Percentiles rank a stretch among this genome's conserved stretches.
phyloP scores from a whole-genome alignment of 177 flowering plant species.

The Vitis hybrid region DNA sequence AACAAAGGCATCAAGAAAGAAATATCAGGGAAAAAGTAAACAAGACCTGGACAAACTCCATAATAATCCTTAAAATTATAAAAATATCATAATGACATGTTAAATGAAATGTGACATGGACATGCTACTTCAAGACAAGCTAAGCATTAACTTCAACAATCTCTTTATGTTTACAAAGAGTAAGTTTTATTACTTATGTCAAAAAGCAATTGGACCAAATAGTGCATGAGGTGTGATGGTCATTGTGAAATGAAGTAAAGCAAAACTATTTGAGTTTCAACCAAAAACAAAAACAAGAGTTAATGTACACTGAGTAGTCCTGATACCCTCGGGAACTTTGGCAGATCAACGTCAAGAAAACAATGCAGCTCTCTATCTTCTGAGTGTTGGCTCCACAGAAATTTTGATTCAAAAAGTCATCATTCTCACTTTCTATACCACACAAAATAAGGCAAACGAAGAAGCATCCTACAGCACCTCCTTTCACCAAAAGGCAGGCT shows the following conservation, averaged over 20 bases:
- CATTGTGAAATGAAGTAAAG: too few relatives aligned
- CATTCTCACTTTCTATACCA: not conserved
- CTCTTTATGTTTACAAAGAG: too few relatives aligned
- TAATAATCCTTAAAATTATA: not conserved
- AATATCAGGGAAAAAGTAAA: not conserved
- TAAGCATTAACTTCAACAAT: too few relatives aligned
- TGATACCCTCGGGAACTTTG: conserved; percentile 15
- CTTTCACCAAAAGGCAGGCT: not conserved
- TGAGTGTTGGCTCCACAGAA: conserved; percentile 3
- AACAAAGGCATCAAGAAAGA: not conserved
- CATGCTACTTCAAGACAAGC: too few relatives aligned
- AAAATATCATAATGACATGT: not conserved
- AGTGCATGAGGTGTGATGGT: too few relatives aligned
- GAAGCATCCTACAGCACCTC: not conserved
- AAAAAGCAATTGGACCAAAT: too few relatives aligned
- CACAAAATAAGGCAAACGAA: not conserved
- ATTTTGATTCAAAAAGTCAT: conserved; percentile 9
- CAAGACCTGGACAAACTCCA: not conserved
- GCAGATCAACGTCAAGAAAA: conserved; percentile 17
- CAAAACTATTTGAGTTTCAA: not conserved
- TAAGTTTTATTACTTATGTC: too few relatives aligned
- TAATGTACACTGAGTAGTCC: conserved; percentile 13
- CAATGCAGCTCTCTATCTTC: conserved; percentile 12
- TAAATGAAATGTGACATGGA: too few relatives aligned
- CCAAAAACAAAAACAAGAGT: not conserved